Conservation (phyloP, 208 protist species). For the Trypanosoma lewisi region DNA sequence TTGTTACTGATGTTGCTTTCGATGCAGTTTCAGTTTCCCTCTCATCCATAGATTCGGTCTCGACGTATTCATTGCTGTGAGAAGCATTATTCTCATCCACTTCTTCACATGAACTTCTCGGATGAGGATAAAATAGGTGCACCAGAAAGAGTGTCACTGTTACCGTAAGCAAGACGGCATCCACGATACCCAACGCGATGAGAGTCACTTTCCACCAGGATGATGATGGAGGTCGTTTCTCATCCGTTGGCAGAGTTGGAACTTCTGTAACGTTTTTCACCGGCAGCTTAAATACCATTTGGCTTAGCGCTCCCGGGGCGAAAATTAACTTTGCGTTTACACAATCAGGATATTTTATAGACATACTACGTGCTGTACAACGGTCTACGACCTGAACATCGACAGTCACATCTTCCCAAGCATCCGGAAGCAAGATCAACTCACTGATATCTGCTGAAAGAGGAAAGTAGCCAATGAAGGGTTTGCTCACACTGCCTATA, state of each 20-base stretch:
- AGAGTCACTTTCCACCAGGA: constrained; percentile 5
- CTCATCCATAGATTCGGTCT: neutral
- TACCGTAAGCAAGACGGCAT: neutral
- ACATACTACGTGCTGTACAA: neutral
- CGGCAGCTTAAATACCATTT: neutral
- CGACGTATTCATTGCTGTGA: neutral
- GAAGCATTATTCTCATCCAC: neutral
- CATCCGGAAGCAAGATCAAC: neutral
- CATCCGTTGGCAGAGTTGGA: too few species aligned
- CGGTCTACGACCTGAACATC: constrained; percentile 11
- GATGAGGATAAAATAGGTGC: neutral
- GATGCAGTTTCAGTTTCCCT: neutral
- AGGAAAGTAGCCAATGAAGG: neutral
- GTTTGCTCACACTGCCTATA: neutral
- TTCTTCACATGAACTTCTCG: neutral
- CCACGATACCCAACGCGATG: neutral
- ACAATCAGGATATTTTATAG: neutral
- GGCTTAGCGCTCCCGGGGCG: neutral
- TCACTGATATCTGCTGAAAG: neutral
- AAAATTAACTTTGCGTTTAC: constrained; percentile 4
- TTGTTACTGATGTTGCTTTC: too few species aligned
- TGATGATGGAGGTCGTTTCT: neutral
- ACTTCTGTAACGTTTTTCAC: neutral
- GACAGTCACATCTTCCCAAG: neutral
- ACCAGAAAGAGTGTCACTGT: neutral